Conservation (phyloP, 495 filamentous ascomycete genomes). For the Glarea lozoyensis region DNA sequence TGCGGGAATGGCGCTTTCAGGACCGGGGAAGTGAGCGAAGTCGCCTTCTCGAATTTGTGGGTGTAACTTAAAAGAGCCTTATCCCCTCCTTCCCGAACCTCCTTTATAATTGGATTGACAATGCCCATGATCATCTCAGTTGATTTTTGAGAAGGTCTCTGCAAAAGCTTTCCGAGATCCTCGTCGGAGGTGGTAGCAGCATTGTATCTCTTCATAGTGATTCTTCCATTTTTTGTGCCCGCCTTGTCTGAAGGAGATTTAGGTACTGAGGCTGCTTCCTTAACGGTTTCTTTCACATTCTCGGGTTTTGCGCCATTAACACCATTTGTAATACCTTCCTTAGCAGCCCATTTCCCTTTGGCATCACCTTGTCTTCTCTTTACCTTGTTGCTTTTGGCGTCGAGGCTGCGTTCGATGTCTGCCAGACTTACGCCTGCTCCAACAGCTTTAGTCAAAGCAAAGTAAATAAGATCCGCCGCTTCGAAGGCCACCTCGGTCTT, state of each 20-base stretch:
- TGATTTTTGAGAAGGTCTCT: slow-evolving; percentile 86
- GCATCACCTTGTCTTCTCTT: slow-evolving; percentile 87
- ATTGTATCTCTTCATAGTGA: slow-evolving; percentile 74
- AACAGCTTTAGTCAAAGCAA: slow-evolving; percentile 82
- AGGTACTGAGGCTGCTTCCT: slow-evolving; percentile 30
- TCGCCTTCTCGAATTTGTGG: slow-evolving; percentile 95
- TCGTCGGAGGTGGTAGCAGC: slow-evolving; percentile 48
- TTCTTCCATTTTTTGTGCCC: slow-evolving; percentile 49
- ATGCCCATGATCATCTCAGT: slow-evolving; percentile 83
- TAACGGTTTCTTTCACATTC: slow-evolving; percentile 28
- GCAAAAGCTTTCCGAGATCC: slow-evolving; percentile 61
- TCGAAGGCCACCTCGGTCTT: slow-evolving; percentile 86
- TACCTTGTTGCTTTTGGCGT: slow-evolving; percentile 89
- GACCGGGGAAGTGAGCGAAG: slow-evolving; percentile 78
- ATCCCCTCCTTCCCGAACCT: slow-evolving; percentile 73
- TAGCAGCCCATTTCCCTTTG: slow-evolving; percentile 80
- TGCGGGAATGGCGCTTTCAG: slow-evolving; percentile 78
- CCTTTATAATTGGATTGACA: slow-evolving; percentile 82
- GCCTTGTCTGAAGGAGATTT: slow-evolving; percentile 30
- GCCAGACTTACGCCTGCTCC: slow-evolving; percentile 72
- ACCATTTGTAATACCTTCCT: slow-evolving; percentile 54
- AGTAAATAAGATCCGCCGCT: slow-evolving; percentile 92
- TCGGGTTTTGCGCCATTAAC: slow-evolving; percentile 12
- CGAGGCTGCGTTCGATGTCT: slow-evolving; percentile 85
- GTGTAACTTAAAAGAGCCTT: slow-evolving; percentile 83